These are phyloP conservation scores for Citrullus mucosospermus DNA, from an alignment of 306 rosid species.

Conservation along the genomic window DNA sequence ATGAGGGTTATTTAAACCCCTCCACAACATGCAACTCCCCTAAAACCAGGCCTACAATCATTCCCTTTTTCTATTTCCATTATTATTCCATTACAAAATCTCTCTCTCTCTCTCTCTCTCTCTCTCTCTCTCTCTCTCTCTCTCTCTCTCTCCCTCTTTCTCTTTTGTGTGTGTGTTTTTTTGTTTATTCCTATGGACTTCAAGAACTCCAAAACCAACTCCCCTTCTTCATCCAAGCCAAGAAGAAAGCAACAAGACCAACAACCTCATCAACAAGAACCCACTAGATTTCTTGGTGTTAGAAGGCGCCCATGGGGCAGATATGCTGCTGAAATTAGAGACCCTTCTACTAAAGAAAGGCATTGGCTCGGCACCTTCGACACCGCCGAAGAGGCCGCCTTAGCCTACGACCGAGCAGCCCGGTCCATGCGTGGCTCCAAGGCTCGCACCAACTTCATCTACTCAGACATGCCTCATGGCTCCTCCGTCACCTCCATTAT, in stretches of 20 bases:
- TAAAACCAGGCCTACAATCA: conserved; percentile 23
- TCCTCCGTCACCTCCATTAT: conserved; percentile 39
- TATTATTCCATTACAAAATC: neutral
- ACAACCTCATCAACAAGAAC: conserved; percentile 11
- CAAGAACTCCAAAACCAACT: conserved; percentile 13
- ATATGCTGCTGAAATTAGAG: conserved; percentile 47
- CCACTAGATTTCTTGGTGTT: conserved; percentile 27
- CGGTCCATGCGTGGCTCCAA: conserved; percentile 48
- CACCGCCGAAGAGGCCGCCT: conserved; percentile 48
- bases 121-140: neutral
- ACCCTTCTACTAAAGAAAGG: conserved; percentile 42
- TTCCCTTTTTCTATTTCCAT: conserved; percentile 5
- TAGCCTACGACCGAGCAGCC: conserved; percentile 45
- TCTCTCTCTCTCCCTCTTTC: neutral
- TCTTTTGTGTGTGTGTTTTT: neutral
- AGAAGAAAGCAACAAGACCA: conserved; percentile 20
- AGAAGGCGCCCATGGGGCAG: conserved; percentile 47
- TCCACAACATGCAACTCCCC: conserved; percentile 22
- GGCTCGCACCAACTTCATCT: conserved; percentile 46
- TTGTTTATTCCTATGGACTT: conserved; percentile 11
- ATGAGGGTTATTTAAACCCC: conserved; percentile 23
- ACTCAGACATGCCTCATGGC: conserved; percentile 42
- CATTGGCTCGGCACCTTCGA: conserved; percentile 54
- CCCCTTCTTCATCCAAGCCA: conserved; percentile 13
- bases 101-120: neutral